Evolutionary conservation across 805 yeast genomes (phyloP).

Genomic region (Saturnispora gosingensis): DNA sequence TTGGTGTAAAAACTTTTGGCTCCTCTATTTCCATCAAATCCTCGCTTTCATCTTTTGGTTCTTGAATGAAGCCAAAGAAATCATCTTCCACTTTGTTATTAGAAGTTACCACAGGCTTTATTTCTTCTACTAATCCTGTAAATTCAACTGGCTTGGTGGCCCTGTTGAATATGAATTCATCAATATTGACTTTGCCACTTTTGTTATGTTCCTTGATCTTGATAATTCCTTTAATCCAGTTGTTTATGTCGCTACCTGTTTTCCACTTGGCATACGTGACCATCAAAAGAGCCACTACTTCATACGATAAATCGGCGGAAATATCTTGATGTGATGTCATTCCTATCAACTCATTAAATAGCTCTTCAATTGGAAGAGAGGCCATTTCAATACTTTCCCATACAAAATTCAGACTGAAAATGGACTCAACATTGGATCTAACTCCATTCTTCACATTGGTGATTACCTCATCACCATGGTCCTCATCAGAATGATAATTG

Average conservation of each 20-base stretch:
- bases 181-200: background rate
- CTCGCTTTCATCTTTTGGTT: constrained; percentile 16
- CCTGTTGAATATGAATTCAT: constrained; percentile 17
- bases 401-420: constrained; percentile 18
- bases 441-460: background rate
- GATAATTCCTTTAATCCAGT: constrained; percentile 19
- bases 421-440: background rate
- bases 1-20: background rate
- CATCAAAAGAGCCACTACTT: constrained; percentile 17
- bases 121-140: constrained; percentile 1
- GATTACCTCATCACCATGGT: background rate
- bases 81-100: constrained; percentile 20
- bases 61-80: constrained; percentile 26
- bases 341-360: constrained; percentile 15
- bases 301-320: constrained; percentile 13
- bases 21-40: constrained; percentile 6
- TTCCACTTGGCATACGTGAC: constrained; percentile 20
- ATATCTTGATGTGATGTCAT: constrained; percentile 10
- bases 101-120: background rate
- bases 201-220: constrained; percentile 14
- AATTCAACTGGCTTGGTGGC: constrained; percentile 8
- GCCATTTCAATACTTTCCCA: constrained; percentile 8
- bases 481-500: constrained; percentile 1
- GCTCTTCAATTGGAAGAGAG: constrained; percentile 16
- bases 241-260: constrained; percentile 10